Base-by-base conservation (phyloP, 2,329 filamentous ascomycete genomes). In the Xylaria sp. region DNA sequence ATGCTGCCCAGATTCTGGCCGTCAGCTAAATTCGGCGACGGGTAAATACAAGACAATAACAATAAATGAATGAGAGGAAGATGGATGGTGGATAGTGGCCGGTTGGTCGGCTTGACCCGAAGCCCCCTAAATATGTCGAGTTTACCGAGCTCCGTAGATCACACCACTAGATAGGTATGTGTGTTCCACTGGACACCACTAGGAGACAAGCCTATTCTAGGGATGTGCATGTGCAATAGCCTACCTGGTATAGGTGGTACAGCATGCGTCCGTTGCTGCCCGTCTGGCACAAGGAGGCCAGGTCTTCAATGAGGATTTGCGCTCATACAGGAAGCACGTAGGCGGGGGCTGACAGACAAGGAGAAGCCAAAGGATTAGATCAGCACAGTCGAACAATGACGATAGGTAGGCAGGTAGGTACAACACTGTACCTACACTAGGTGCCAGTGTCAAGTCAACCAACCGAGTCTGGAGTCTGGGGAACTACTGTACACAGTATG, bases 301-400 rank as follows among this genome's bases (percentile, higher is more conserved):
- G 61, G 62, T 54, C 36, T 42, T 34, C 42, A 42, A 58, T 59
- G 24, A 55, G 53, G 57, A 68, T 65, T 65, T 57, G 62, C 65
- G 58, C 51, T 51, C 56, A 12, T 17, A 56, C 45, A 57, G 36
- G 30, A 32, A 32, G 47, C 34, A 50, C 8, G 24, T 34, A 42
- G 32, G 61, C 56, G 62, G 62, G 61, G 62, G 66, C 42, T 65
- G 61, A 61, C 61, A 45, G 21, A 24, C 45, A 64, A 39, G 42
- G 42, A 36, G 42, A 64, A 39, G 51, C 51, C 51, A 47, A 48
- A 68, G 47, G 47, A 68, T 68, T 62, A 68, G 62, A 51, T 65
- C 62, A 68, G 66, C 61, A 32, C 42, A 58, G 66, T 65, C 48
- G 24, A 14, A 60, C 27, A 4, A 63, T 39, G 21, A 32, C 32